Conservation (phyloP, 352 stramenopile species). For the Pythium oligandrum region DNA sequence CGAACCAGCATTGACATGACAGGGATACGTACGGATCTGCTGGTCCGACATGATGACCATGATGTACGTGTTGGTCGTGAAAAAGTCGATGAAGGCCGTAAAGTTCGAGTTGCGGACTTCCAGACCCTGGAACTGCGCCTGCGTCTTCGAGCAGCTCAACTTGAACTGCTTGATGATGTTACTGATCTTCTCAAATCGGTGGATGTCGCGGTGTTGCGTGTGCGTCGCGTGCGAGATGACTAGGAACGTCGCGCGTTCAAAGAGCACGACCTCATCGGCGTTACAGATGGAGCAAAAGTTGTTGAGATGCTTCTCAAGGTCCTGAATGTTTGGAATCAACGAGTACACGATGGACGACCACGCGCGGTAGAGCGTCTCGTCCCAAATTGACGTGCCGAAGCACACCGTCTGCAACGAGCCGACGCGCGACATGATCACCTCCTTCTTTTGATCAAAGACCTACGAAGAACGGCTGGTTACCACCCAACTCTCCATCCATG, state of each 20-base stretch:
- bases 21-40: constrained; percentile 61
- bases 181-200: constrained; percentile 99
- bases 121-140: constrained; percentile 98
- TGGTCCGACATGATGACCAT: constrained; percentile 97
- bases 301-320: constrained; percentile 94
- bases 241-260: constrained; percentile 98
- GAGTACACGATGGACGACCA: constrained; percentile 99
- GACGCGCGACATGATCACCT: constrained; percentile 91
- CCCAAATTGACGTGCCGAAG: constrained; percentile 99
- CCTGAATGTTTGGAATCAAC: constrained; percentile 98
- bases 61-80: constrained; percentile 98
- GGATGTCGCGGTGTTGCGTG: constrained; percentile 91
- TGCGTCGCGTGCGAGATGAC: constrained; percentile 96
- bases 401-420: constrained; percentile 86
- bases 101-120: constrained; percentile 97
- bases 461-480: constrained; percentile 12
- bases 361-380: constrained; percentile 99
- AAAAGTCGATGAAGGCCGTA: constrained; percentile 97
- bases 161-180: constrained; percentile 99
- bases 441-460: constrained; percentile 94
- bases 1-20: constrained; percentile 6
- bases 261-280: constrained; percentile 96
- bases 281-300: constrained; percentile 97
- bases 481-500: constrained; percentile 5
- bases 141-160: constrained; percentile 97